Percentiles rank a stretch among this genome's conserved stretches.
phyloP scores from a whole-genome alignment of 371 early-diverging fungal genomes.

The Polyrhizophydium stewartii region DNA sequence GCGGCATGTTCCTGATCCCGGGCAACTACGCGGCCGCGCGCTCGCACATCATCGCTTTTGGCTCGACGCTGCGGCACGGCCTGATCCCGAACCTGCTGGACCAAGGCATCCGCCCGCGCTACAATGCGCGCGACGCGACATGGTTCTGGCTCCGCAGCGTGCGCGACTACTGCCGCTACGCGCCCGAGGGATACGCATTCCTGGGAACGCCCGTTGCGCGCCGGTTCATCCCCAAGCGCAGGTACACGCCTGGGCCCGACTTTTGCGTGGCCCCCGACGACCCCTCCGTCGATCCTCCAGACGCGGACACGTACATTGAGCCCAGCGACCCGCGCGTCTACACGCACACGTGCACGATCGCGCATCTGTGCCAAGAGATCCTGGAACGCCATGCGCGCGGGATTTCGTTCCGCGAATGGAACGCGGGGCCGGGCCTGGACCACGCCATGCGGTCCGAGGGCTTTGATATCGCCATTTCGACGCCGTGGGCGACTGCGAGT shows the following conservation, averaged over 20 bases:
- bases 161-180: constrained; percentile 73
- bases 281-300: constrained; percentile 2
- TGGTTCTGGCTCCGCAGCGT: constrained; percentile 95
- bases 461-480: constrained; percentile 77
- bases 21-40: constrained; percentile 79
- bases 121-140: constrained; percentile 93
- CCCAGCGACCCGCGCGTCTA: constrained; percentile 62
- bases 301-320: constrained; percentile 38
- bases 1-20: constrained; percentile 79
- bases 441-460: constrained; percentile 87
- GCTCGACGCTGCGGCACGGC: constrained; percentile 83
- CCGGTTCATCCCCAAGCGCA: constrained; percentile 65
- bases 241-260: constrained; percentile 31
- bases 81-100: constrained; percentile 94
- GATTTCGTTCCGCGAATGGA: constrained; percentile 90
- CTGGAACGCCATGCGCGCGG: constrained; percentile 89
- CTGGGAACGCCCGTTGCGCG: constrained; percentile 66
- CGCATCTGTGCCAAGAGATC: constrained; percentile 88
- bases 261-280: constrained; percentile 12
- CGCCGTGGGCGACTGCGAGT: constrained; percentile 54
- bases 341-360: constrained; percentile 58
- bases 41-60: constrained; percentile 85
- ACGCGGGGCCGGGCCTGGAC: constrained; percentile 86
- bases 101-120: constrained; percentile 72
- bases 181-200: constrained; percentile 73